Evolutionary conservation across 345 rosid species (phyloP), one percentile per base, ranked within the genome.

Genomic region (Rubroshorea leprosula): DNA sequence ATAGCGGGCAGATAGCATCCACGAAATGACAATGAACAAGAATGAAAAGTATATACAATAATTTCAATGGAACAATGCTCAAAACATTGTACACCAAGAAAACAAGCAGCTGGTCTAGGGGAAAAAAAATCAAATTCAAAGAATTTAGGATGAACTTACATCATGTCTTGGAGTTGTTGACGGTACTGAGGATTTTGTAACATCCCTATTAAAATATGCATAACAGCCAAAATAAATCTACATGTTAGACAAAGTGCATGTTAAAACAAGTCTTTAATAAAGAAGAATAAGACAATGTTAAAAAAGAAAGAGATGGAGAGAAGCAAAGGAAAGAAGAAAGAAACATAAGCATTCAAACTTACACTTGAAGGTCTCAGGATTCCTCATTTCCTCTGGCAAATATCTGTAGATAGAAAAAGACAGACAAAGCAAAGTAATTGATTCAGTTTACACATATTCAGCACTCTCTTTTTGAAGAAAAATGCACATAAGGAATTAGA

Each of bases 371-470:
- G 90, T 85, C 27, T 77, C 62, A 46, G 97, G 97, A 68, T 87
- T 83, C 75, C 99, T 87, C 94, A 89, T 86, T 85, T 93, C 95
- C 80, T 87, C 96, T 2, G 99, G 97, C 51, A 93, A 72, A 68
- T 85, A 69, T 55, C 99, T 93, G 86, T 69, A 76, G 44, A 38
- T 67, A 74, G 52, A 57, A 31, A 17, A 41, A 35, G 41, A 6
- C 11, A 35, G 41, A 35, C 41, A 35, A 8, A 35, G 41, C 57
- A 46, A 69, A 49, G 48, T 44, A 44, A 44, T 44, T 10, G n/a
- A 44, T 1, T 13, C 14, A 44, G 14, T 14, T 44, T 44, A 14
- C 6, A 44, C 14, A 15, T 35, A 2, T n/a, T n/a, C n/a, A n/a
- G n/a, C 9, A 2, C 41, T 6, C 41, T 35, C 41, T 35, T 1